Evolutionary conservation across 495 filamentous ascomycete genomes (phyloP).

Genomic region (Sabuloglossum arenarium): DNA sequence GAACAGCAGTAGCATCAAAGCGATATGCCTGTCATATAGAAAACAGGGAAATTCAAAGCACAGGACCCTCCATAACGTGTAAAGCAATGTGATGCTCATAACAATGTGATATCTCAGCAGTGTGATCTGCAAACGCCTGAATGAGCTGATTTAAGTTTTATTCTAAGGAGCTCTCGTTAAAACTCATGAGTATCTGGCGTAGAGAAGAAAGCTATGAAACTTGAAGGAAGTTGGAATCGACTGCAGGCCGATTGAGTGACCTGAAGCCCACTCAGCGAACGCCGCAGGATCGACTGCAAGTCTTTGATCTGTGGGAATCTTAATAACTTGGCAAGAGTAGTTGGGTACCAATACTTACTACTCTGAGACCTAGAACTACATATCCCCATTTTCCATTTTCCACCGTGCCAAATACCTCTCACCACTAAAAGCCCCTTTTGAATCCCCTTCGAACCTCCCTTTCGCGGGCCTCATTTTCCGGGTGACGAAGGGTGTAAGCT

Average conservation of each 20-base stretch:
- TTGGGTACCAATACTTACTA: not conserved
- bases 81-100: not conserved
- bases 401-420: slow-evolving; percentile 38
- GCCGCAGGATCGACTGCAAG: not conserved
- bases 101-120: no score
- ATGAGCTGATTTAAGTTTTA: no score
- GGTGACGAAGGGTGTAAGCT: slow-evolving; percentile 83
- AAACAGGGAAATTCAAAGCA: no score
- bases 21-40: no score
- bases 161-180: no score
- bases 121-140: no score
- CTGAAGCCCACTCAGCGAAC: not conserved
- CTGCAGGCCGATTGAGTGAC: not conserved
- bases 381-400: slow-evolving; percentile 47
- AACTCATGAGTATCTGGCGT: no score
- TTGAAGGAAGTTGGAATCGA: not conserved
- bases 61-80: not conserved
- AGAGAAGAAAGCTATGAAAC: not conserved
- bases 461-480: slow-evolving; percentile 28
- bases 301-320: not conserved
- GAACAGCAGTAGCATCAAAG: no score
- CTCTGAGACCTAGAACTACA: slow-evolving; percentile 17
- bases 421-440: slow-evolving; percentile 32
- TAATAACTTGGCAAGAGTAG: not conserved
- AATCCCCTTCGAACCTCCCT: slow-evolving; percentile 27